Evolutionary conservation across 495 filamentous ascomycete species (phyloP), one percentile per base, ranked within the genome.

Genomic region (Tuber calosporum): DNA sequence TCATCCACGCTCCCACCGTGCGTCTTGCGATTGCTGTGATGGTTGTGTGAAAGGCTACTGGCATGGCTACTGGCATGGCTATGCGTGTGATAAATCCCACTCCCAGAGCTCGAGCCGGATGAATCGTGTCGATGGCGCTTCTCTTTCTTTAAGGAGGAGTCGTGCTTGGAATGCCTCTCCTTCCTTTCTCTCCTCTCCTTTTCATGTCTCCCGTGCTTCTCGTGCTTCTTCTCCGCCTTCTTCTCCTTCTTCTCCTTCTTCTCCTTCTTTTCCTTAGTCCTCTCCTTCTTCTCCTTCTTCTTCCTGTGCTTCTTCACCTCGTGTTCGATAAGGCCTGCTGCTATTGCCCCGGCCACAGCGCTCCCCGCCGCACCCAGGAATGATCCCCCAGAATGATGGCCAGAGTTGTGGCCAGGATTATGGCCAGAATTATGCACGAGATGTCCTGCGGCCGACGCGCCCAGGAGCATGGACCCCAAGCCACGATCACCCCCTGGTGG

Each of bases 381-480:
- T 20, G 85, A 84, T 66, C 83, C 84, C 8, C 84, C 84, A 62
- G 85, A 68, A 70, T 86, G 83, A 66, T 86, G n/a, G n/a, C n/a
- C n/a, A n/a, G n/a, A n/a, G n/a, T n/a, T n/a, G n/a, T n/a, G n/a
- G n/a, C n/a, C n/a, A n/a, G n/a, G n/a, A n/a, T n/a, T n/a, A n/a
- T n/a, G n/a, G n/a, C 84, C 84, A 62, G 85, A 68, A 70, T 86
- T 83, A 66, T 86, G 82, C 66, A 83, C 83, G 30, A 85, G 66
- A 66, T 82, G 81, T 4, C 83, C 84, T 48, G 86, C 86, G 3
- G 82, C 85, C 15, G 82, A 83, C 39, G 81, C 83, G 34, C 86
- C 85, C 20, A 84, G 20, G 34, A 86, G 37, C 1, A 84, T 82
- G 11, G 85, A 83, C 1, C 84, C 85, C 1, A 87, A 80, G 7